phyloP scores from a whole-genome alignment of 2,329 filamentous ascomycete genomes.

The Tolypocladium inflatum region DNA sequence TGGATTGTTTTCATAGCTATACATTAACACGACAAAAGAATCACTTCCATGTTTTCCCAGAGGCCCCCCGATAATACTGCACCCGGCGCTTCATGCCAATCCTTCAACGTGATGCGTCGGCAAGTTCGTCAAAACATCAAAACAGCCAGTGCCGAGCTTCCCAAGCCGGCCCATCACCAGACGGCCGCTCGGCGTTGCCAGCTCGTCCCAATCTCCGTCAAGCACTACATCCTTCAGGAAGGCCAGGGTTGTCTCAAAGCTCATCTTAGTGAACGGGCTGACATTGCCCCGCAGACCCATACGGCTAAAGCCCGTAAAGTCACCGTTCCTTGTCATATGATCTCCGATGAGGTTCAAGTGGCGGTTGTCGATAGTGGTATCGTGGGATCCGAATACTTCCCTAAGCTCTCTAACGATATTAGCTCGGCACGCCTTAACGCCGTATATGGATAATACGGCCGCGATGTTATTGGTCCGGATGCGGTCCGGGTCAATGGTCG shows the following conservation, averaged over 20 bases:
- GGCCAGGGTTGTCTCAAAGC: slow-evolving; percentile 91
- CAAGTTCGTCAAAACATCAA: slow-evolving; percentile 68
- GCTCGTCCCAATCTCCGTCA: slow-evolving; percentile 81
- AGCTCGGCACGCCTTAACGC: slow-evolving; percentile 83
- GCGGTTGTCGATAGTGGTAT: slow-evolving; percentile 82
- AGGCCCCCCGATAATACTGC: too few relatives aligned
- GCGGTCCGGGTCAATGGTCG: slow-evolving; percentile 73
- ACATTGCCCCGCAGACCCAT: slow-evolving; percentile 79
- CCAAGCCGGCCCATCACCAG: slow-evolving; percentile 81
- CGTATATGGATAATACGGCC: slow-evolving; percentile 75
- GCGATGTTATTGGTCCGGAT: slow-evolving; percentile 91
- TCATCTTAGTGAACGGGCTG: slow-evolving; percentile 96
- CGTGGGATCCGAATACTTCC: slow-evolving; percentile 80
- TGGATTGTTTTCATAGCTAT: too few relatives aligned
- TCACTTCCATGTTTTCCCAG: too few relatives aligned
- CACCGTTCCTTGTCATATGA: slow-evolving; percentile 91
- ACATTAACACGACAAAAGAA: too few relatives aligned
- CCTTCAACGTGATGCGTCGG: slow-evolving; percentile 34
- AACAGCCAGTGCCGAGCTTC: slow-evolving; percentile 79
- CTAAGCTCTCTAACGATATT: slow-evolving; percentile 82
- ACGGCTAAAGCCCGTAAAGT: slow-evolving; percentile 84
- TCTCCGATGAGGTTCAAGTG: slow-evolving; percentile 95
- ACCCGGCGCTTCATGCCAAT: not conserved
- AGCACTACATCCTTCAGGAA: slow-evolving; percentile 89
- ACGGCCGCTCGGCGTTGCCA: slow-evolving; percentile 74